Evolutionary conservation across 768 basidiomycete species (phyloP).

Genomic region (Roridomyces roridus): DNA sequence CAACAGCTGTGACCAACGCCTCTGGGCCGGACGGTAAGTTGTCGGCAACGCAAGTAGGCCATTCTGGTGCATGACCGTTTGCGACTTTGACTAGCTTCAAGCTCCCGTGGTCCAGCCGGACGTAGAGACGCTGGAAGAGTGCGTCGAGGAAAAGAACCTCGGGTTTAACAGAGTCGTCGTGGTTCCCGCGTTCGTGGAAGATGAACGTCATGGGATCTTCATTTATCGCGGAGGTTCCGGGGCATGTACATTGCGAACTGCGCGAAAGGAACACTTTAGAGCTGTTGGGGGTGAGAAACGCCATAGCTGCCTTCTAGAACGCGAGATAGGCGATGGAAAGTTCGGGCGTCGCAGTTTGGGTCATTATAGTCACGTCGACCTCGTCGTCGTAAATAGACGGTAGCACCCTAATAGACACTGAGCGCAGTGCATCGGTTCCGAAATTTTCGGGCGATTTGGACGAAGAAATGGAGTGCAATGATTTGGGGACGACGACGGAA

Average conservation of each 20-base stretch:
- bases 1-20: background rate
- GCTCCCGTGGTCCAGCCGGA: background rate
- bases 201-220: background rate
- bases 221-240: background rate
- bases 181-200: background rate
- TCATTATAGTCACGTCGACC: background rate
- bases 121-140: background rate
- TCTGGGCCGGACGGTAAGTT: background rate
- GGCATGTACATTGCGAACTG: background rate
- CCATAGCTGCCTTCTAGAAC: background rate
- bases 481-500: no score
- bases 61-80: background rate
- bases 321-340: no score
- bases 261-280: background rate
- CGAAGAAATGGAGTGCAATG: no score
- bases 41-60: background rate
- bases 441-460: no score
- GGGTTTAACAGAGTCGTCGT: no score
- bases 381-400: background rate
- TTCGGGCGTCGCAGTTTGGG: background rate
- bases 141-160: background rate
- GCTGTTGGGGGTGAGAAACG: background rate
- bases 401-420: background rate
- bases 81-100: background rate
- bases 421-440: constrained; percentile 6